phyloP scores from a whole-genome alignment of 2,329 filamentous ascomycete species.

The Sodiomyces alkalinus region DNA sequence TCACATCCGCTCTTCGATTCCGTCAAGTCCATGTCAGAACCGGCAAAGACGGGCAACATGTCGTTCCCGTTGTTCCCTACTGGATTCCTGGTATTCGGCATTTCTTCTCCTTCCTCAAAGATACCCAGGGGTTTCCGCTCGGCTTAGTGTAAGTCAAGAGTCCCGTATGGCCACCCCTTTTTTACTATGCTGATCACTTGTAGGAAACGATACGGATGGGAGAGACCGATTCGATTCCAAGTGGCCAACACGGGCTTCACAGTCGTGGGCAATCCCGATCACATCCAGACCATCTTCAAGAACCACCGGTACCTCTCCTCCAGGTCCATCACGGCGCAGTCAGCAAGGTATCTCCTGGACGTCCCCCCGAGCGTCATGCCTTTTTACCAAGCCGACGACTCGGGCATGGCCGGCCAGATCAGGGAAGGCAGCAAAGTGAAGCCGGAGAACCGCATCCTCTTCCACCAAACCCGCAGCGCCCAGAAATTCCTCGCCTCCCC shows the following conservation, averaged over 20 bases:
- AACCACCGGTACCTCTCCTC: constrained; percentile 2
- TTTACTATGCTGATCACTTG: no score
- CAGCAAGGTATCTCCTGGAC: constrained; percentile 2
- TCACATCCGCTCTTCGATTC: no score
- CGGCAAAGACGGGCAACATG: no score
- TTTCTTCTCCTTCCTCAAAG: no score
- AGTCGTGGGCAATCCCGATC: constrained; percentile 2
- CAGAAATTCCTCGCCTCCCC: constrained; percentile 4
- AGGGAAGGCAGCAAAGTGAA: constrained; percentile 1
- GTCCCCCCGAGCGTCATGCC: constrained; percentile 1
- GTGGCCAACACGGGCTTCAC: constrained; percentile 1
- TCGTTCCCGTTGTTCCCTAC: no score
- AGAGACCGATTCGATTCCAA: not conserved
- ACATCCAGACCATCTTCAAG: constrained; percentile 4
- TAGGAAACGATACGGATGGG: not conserved
- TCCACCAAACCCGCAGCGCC: constrained; percentile 2
- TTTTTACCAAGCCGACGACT: constrained; percentile 7
- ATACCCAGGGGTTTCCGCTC: no score
- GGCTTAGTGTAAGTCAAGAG: no score
- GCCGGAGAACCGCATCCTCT: constrained; percentile 4
- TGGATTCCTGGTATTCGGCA: no score
- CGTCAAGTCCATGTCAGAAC: no score
- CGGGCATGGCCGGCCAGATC: constrained; percentile 4
- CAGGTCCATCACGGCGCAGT: constrained; percentile 1
- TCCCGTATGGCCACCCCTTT: no score